These are phyloP conservation scores for Diaporthe vaccinii DNA, from an alignment of 2,329 filamentous ascomycete species.

Conservation along the genomic window DNA sequence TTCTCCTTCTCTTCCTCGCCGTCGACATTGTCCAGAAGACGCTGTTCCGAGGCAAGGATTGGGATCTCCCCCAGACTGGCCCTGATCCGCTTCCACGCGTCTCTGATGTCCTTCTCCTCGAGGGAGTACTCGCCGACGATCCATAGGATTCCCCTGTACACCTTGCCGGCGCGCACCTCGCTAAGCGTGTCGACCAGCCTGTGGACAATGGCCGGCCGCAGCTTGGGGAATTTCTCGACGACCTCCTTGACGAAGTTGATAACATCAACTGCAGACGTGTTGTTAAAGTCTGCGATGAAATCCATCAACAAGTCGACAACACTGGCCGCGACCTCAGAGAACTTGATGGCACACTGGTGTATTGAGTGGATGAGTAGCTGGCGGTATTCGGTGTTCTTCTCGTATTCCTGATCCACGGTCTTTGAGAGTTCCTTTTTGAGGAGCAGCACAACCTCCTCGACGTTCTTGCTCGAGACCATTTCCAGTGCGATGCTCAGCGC, in stretches of 20 bases:
- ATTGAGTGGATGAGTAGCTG: slow-evolving; percentile 97
- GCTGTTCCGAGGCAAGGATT: slow-evolving; percentile 94
- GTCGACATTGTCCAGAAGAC: slow-evolving; percentile 88
- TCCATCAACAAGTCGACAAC: slow-evolving; percentile 99
- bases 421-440: slow-evolving; percentile 98
- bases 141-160: slow-evolving; percentile 97
- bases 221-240: slow-evolving; percentile 94
- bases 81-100: slow-evolving; percentile 96
- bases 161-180: slow-evolving; percentile 96
- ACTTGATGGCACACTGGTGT: slow-evolving; percentile 98
- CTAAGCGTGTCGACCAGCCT: slow-evolving; percentile 90
- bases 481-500: slow-evolving; percentile 91
- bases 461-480: slow-evolving; percentile 99
- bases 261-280: slow-evolving; percentile 94
- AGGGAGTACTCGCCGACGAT: slow-evolving; percentile 97
- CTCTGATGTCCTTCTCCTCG: slow-evolving; percentile 92
- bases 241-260: slow-evolving; percentile 99
- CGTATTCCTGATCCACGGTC: slow-evolving; percentile 98
- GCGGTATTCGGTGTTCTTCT: slow-evolving; percentile 97
- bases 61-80: slow-evolving; percentile 96
- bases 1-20: slow-evolving; percentile 71
- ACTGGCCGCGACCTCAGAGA: slow-evolving; percentile 96
- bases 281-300: slow-evolving; percentile 98
- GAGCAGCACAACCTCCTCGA: slow-evolving; percentile 95
- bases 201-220: slow-evolving; percentile 88